A percentile compares a stretch with the other conserved stretches of the same genome.
Conservation (phyloP, 768 basidiomycete genomes). For the Lanmaoa pseudosensibilis region DNA sequence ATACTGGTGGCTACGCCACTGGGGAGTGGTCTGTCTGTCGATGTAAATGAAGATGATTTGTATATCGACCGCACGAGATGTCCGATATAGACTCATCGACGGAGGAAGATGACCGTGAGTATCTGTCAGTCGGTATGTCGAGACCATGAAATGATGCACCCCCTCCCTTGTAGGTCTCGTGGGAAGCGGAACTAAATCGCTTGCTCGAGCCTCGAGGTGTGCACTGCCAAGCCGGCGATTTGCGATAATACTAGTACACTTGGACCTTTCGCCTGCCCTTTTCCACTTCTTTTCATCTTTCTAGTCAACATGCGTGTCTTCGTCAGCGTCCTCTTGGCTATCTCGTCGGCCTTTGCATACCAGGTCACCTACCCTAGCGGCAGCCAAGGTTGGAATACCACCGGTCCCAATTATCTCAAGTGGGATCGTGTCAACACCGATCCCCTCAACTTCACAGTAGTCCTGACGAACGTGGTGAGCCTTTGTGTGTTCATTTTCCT, state of each 20-base stretch:
- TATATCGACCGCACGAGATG: background rate
- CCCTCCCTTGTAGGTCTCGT: conserved; percentile 12
- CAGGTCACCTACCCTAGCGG: conserved; percentile 52
- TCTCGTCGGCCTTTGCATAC: conserved; percentile 63
- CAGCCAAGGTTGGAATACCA: conserved; percentile 55
- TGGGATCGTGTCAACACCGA: conserved; percentile 75
- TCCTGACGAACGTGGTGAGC: conserved; percentile 64
- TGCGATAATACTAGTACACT: background rate
- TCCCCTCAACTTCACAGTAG: conserved; percentile 60
- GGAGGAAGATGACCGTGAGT: conserved; percentile 8
- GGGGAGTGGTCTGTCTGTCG: background rate
- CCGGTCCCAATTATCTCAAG: conserved; percentile 49
- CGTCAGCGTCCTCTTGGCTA: conserved; percentile 45
- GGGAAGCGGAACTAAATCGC: conserved; percentile 22
- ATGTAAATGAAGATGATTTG: conserved; percentile 9
- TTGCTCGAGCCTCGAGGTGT: background rate
- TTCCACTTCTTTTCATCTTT: background rate
- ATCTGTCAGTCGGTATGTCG: background rate
- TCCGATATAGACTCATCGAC: background rate
- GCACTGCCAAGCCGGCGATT: conserved; percentile 9
- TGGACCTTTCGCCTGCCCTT: conserved; percentile 2
- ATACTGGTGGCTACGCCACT: background rate
- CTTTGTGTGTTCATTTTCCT: background rate
- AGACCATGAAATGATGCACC: background rate
- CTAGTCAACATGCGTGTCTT: conserved; percentile 44